A percentile compares a stretch with the other conserved stretches of the same genome.
Evolutionary conservation across 208 protist species (phyloP).

Genomic region (Phytomonas sp.): DNA sequence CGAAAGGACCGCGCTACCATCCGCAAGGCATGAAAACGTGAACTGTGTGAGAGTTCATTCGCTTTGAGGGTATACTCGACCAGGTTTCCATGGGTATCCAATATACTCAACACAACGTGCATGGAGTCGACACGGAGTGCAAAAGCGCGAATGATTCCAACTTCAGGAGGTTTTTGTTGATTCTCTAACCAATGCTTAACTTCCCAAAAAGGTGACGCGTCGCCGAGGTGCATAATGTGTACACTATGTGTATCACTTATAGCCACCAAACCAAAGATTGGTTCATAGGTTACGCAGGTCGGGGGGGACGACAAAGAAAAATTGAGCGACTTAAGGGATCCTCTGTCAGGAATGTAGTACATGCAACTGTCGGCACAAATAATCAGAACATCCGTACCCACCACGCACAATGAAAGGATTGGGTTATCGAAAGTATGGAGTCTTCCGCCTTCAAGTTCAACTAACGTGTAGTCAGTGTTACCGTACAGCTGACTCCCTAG

Average conservation of each 20-base stretch:
- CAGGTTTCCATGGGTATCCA: neutral
- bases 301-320: neutral
- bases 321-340: neutral
- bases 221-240: neutral
- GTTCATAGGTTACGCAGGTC: neutral
- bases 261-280: neutral
- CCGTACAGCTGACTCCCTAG: neutral
- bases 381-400: slow-evolving; percentile 5
- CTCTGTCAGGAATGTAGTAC: slow-evolving; percentile 7
- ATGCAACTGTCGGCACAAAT: slow-evolving; percentile 3
- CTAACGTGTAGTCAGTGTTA: neutral
- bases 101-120: neutral
- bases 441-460: neutral
- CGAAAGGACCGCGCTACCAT: neutral
- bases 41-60: neutral
- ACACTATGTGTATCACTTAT: neutral
- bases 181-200: neutral
- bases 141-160: neutral
- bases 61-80: neutral
- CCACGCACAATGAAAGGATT: slow-evolving; percentile 2
- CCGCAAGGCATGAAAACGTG: neutral
- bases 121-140: neutral
- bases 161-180: neutral
- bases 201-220: neutral
- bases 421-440: neutral